Conservation (phyloP, 176 grass and related monocot species). For the Oryza punctata region DNA sequence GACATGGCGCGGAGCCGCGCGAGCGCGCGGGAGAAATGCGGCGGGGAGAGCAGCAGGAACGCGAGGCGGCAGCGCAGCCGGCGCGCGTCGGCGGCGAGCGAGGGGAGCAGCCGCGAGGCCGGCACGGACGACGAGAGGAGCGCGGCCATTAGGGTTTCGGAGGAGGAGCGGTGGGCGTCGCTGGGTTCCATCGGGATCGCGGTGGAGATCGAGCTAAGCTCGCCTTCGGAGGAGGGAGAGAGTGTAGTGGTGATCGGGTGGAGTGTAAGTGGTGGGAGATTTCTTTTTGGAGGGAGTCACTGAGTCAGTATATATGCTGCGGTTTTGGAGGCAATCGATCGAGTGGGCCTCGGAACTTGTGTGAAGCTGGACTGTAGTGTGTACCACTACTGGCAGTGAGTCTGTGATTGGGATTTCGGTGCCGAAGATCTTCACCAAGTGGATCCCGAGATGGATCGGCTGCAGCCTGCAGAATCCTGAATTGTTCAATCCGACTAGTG, state of each 20-base stretch:
- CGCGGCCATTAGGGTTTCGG: conserved; percentile 64
- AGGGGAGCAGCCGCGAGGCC: conserved; percentile 48
- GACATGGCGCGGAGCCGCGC: conserved; percentile 64
- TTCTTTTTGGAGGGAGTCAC: conserved; percentile 18
- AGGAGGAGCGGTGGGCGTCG: conserved; percentile 38
- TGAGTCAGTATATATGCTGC: conserved; percentile 33
- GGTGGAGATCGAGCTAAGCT: background rate
- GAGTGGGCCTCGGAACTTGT: conserved; percentile 18
- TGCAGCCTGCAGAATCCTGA: background rate
- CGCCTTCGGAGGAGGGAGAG: background rate
- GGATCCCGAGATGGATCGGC: background rate
- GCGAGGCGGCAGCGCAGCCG: conserved; percentile 68
- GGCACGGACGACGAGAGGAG: conserved; percentile 46
- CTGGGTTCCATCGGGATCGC: conserved; percentile 49
- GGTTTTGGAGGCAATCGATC: conserved; percentile 12
- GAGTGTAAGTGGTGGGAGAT: conserved; percentile 37
- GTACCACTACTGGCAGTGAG: background rate
- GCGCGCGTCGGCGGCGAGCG: conserved; percentile 48
- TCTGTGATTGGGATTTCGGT: background rate
- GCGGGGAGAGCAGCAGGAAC: conserved; percentile 81
- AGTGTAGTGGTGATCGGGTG: background rate
- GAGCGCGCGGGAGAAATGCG: conserved; percentile 69
- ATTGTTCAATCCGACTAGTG: too few relatives aligned
- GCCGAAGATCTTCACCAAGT: background rate
- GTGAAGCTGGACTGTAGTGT: background rate